phyloP scores from a whole-genome alignment of 2,329 filamentous ascomycete species.

The Rutstroemia sp. region DNA sequence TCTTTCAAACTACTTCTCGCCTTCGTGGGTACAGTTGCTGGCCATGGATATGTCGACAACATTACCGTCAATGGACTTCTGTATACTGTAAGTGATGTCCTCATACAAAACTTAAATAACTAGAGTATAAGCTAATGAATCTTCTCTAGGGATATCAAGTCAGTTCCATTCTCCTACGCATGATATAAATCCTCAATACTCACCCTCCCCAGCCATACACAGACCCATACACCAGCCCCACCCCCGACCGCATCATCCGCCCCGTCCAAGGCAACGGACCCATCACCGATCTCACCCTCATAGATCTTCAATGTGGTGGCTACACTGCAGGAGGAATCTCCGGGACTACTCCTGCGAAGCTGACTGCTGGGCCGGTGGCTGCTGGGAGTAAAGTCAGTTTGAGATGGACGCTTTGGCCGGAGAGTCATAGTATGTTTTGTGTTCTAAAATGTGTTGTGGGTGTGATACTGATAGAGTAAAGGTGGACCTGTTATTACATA shows the following conservation, averaged over 20 bases:
- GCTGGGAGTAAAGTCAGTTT: conserved; percentile 47
- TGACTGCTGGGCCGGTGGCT: conserved; percentile 46
- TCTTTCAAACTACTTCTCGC: conserved; percentile 10
- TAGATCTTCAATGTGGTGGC: conserved; percentile 50
- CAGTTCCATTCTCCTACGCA: not conserved
- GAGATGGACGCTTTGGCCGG: conserved; percentile 45
- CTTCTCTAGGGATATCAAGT: conserved; percentile 28
- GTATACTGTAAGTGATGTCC: conserved; percentile 7
- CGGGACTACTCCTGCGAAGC: conserved; percentile 43
- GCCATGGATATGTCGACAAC: conserved; percentile 19
- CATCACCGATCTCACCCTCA: conserved; percentile 42
- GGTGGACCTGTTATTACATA: conserved; percentile 50
- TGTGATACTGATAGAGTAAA: not conserved
- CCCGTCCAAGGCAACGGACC: conserved; percentile 51
- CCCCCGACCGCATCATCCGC: conserved; percentile 47
- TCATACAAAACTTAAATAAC: not conserved
- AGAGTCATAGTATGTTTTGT: conserved; percentile 23
- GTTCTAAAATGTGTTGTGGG: not conserved
- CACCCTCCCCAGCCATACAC: conserved; percentile 30
- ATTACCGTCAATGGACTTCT: conserved; percentile 20
- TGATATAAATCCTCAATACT: conserved; percentile 8
- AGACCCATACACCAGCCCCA: conserved; percentile 36
- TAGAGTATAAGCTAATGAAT: not conserved
- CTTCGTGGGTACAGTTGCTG: conserved; percentile 11
- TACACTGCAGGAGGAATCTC: conserved; percentile 40